Evolutionary conservation across 1,284 basidiomycete species (phyloP), one percentile per base, ranked within the genome.

Genomic region (Trametes sp.): DNA sequence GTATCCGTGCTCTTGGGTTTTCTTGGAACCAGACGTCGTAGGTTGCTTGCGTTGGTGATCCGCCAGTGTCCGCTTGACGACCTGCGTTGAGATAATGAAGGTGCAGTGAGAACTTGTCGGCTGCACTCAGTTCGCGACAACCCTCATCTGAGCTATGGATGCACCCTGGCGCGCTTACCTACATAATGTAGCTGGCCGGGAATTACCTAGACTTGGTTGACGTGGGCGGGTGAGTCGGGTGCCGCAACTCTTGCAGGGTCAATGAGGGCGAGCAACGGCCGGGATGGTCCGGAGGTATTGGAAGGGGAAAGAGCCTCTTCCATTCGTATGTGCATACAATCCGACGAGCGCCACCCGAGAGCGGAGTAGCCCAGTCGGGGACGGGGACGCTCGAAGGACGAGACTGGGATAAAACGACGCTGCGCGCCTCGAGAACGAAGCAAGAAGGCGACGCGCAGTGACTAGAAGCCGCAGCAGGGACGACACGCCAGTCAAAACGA

Each of bases 351-450:
- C 21, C 48, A 23, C 11, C 6, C 14, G 23, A 36, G 21, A 52
- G 14, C n/a, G 11, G 14, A n/a, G 19, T n/a, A 21, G 50, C 21
- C 3, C 14, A 36, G 50, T 9, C 4, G 42, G 26, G 19, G 45
- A 28, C n/a, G 14, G 13, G 4, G 13, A 7, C 24, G 24, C 14
- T 28, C 13, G 24, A 26, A 46, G 14, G 19, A 26, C 13, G 24
- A 46, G 45, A 28, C 45, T n/a, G n/a, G n/a, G n/a, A n/a, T n/a
- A 26, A 46, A 33, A 16, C 28, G 23, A 23, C n/a, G 16, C 51
- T 54, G 51, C 57, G 51, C 44, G 44, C 29, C 41, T 4, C 13
- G 23, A 10, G 44, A 48, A 53, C 42, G 26, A 59, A 52, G 29
- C 23, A 26, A 24, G 42, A 35, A 14, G 29, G 9, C 16, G n/a